Conservation (phyloP, 352 stramenopile species). For the Phytophthora capsici region DNA sequence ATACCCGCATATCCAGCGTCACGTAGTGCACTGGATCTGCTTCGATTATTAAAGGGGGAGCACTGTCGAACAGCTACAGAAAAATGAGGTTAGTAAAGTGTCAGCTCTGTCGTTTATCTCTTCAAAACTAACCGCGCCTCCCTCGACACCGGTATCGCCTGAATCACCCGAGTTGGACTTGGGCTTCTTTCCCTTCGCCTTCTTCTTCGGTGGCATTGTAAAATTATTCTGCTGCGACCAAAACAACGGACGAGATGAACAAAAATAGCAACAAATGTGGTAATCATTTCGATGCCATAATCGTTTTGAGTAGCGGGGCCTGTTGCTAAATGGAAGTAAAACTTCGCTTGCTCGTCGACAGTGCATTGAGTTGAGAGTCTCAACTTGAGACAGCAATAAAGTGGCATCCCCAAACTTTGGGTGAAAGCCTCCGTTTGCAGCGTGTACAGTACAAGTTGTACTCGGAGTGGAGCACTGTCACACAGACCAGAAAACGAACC, state of each 20-base stretch:
- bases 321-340: background rate
- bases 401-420: no score
- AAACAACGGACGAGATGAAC: conserved; percentile 5
- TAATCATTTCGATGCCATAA: conserved; percentile 12
- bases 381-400: no score
- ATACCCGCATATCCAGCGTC: conserved; percentile 64
- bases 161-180: conserved; percentile 25
- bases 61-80: conserved; percentile 41
- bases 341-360: no score
- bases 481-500: conserved; percentile 13
- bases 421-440: no score
- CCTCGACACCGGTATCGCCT: conserved; percentile 17
- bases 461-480: conserved; percentile 1
- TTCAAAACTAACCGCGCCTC: conserved; percentile 15
- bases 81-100: background rate
- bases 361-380: no score
- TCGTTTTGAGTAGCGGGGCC: background rate
- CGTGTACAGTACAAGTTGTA: background rate
- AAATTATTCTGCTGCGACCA: background rate
- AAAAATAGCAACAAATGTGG: conserved; percentile 21
- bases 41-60: conserved; percentile 45
- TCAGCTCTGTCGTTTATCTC: background rate
- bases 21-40: conserved; percentile 52
- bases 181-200: conserved; percentile 40
- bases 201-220: conserved; percentile 56